phyloP scores from a whole-genome alignment of 768 basidiomycete species.

The Bullera alba region DNA sequence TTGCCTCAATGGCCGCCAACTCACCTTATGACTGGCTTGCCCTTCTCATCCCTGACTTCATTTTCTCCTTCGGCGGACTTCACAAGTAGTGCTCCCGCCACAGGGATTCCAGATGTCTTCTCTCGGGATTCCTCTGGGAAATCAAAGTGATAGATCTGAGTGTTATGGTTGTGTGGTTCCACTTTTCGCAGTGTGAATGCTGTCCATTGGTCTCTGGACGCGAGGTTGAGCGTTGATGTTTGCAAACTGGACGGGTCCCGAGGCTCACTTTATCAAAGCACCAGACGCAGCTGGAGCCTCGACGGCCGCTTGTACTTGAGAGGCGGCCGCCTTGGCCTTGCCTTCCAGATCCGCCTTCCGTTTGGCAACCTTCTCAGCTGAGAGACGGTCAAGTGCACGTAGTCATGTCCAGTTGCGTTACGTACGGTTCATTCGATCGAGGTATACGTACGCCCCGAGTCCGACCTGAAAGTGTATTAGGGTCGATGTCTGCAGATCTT shows the following conservation, averaged over 20 bases:
- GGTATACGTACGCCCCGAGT: neutral
- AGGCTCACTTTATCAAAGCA: conserved; percentile 30
- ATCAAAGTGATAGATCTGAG: conserved; percentile 70
- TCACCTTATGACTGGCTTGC: conserved; percentile 70
- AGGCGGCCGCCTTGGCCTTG: conserved; percentile 1
- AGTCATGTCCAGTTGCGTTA: neutral
- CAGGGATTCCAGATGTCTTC: conserved; percentile 32
- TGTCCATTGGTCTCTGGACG: conserved; percentile 36
- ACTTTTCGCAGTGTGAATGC: conserved; percentile 73
- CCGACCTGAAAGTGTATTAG: neutral
- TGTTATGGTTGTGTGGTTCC: conserved; percentile 89
- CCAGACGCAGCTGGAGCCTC: conserved; percentile 7
- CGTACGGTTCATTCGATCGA: neutral
- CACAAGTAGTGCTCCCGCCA: conserved; percentile 54
- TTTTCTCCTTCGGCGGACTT: conserved; percentile 52
- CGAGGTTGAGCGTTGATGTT: neutral
- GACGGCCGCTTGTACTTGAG: conserved; percentile 12
- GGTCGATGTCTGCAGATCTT: conserved; percentile 7
- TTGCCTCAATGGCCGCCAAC: conserved; percentile 3
- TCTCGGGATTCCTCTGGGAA: conserved; percentile 51
- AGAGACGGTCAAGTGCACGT: neutral
- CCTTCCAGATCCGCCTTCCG: conserved; percentile 5
- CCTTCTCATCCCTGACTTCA: conserved; percentile 52
- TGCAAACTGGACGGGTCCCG: no score
- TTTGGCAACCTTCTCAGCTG: neutral